Percentiles rank a stretch among this genome's conserved stretches.
phyloP scores from a whole-genome alignment of 352 stramenopile genomes.

The Phytopythium aichiense region DNA sequence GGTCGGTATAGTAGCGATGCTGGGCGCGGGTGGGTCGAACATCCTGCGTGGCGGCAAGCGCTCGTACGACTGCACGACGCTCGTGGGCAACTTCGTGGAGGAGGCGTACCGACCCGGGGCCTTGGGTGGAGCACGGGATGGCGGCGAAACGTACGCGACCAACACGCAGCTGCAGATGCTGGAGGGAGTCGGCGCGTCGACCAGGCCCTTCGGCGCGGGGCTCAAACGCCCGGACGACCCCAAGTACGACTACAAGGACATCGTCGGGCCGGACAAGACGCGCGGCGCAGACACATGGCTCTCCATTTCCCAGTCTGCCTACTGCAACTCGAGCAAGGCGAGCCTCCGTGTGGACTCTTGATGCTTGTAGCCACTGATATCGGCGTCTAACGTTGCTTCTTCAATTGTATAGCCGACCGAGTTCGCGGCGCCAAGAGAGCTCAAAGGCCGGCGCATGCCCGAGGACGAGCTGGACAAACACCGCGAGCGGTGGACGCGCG shows the following conservation, averaged over 20 bases:
- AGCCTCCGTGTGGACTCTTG: neutral
- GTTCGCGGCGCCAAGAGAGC: conserved; percentile 57
- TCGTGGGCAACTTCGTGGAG: conserved; percentile 82
- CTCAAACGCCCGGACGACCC: conserved; percentile 45
- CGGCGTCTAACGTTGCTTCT: neutral
- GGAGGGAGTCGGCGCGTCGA: conserved; percentile 26
- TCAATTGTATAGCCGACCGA: conserved; percentile 28
- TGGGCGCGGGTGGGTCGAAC: conserved; percentile 67
- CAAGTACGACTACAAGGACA: conserved; percentile 66
- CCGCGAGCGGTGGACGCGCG: conserved; percentile 57
- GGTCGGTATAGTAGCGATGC: conserved; percentile 12
- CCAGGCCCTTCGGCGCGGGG: conserved; percentile 42
- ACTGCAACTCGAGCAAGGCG: conserved; percentile 48
- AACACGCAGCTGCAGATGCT: conserved; percentile 58
- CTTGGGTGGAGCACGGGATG: conserved; percentile 32
- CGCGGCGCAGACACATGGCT: conserved; percentile 42
- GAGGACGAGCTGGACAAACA: conserved; percentile 54
- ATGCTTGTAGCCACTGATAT: neutral
- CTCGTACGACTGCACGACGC: conserved; percentile 71
- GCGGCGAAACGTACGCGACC: conserved; percentile 47
- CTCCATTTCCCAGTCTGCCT: conserved; percentile 49
- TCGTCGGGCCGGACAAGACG: conserved; percentile 63
- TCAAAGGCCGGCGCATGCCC: conserved; percentile 39
- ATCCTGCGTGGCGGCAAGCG: conserved; percentile 78
- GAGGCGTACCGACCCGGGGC: conserved; percentile 63